A percentile compares a stretch with the other conserved stretches of the same genome.
phyloP scores from a whole-genome alignment of 345 rosid species.

The Barbarea vulgaris region DNA sequence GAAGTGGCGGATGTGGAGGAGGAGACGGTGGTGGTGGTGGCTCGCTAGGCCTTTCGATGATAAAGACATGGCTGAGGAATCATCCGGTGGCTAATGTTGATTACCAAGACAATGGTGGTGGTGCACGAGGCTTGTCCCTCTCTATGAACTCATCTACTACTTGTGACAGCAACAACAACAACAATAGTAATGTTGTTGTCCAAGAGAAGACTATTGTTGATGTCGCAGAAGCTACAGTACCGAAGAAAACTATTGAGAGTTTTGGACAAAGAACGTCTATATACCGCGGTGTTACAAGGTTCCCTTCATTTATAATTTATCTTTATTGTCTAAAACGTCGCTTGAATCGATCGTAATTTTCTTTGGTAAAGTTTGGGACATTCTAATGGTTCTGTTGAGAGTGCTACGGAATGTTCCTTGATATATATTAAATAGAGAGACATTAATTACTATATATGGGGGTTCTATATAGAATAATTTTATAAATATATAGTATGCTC shows the following conservation, averaged over 20 bases:
- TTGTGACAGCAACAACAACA: slow-evolving; percentile 32
- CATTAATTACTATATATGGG: neutral
- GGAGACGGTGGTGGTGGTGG: slow-evolving; percentile 26
- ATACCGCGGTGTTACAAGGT: slow-evolving; percentile 96
- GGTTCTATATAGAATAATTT: slow-evolving; percentile 1
- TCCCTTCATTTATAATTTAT: neutral
- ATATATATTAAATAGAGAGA: neutral
- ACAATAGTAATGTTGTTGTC: slow-evolving; percentile 22
- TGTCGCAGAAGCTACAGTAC: slow-evolving; percentile 48
- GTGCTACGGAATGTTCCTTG: slow-evolving; percentile 19
- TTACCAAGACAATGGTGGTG: slow-evolving; percentile 31
- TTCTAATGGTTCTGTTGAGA: slow-evolving; percentile 12
- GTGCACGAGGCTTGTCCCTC: slow-evolving; percentile 62
- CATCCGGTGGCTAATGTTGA: slow-evolving; percentile 51
- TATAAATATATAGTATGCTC: neutral
- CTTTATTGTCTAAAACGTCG: neutral
- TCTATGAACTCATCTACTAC: slow-evolving; percentile 55
- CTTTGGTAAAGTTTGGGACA: neutral
- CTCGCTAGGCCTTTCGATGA: slow-evolving; percentile 75
- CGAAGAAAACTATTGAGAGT: slow-evolving; percentile 71
- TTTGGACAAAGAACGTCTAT: slow-evolving; percentile 96
- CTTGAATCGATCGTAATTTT: neutral
- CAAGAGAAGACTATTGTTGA: slow-evolving; percentile 38
- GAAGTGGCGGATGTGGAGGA: slow-evolving; percentile 8
- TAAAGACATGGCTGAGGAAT: slow-evolving; percentile 79